These are phyloP conservation scores for Camelina neglecta DNA, from an alignment of 345 rosid species.

Conservation along the genomic window DNA sequence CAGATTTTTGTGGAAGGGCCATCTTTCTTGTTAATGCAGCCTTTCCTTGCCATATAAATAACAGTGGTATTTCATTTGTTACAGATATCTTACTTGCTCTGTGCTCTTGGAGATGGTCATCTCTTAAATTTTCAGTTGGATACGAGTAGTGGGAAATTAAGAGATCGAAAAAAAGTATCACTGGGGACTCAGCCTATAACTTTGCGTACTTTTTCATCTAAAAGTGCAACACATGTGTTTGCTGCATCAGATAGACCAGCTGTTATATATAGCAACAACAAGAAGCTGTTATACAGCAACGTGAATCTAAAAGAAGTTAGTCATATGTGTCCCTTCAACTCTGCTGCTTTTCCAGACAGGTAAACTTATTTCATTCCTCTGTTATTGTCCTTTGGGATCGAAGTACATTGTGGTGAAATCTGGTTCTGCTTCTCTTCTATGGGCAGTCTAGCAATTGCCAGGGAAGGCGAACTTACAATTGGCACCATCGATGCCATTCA, in stretches of 20 bases:
- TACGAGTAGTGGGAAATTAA: constrained; percentile 68
- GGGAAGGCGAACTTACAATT: constrained; percentile 90
- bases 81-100: constrained; percentile 87
- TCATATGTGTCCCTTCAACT: constrained; percentile 94
- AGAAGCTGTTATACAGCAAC: constrained; percentile 92
- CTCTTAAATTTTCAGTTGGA: constrained; percentile 83
- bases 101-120: constrained; percentile 99
- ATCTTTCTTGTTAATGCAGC: constrained; percentile 18
- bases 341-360: constrained; percentile 99
- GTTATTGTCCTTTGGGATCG: background rate
- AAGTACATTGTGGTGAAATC: constrained; percentile 26
- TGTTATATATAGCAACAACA: constrained; percentile 90
- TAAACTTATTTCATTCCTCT: constrained; percentile 27
- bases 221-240: constrained; percentile 83
- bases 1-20: background rate
- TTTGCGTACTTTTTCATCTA: constrained; percentile 89
- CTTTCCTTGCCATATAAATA: constrained; percentile 16
- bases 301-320: constrained; percentile 96
- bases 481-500: constrained; percentile 97
- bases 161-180: constrained; percentile 87
- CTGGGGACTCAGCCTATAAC: constrained; percentile 94
- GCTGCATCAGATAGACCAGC: constrained; percentile 96
- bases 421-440: constrained; percentile 32
- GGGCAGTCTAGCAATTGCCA: constrained; percentile 89
- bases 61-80: constrained; percentile 25